phyloP scores from a whole-genome alignment of 2,329 filamentous ascomycete genomes.

The Zymoseptoria passerinii region DNA sequence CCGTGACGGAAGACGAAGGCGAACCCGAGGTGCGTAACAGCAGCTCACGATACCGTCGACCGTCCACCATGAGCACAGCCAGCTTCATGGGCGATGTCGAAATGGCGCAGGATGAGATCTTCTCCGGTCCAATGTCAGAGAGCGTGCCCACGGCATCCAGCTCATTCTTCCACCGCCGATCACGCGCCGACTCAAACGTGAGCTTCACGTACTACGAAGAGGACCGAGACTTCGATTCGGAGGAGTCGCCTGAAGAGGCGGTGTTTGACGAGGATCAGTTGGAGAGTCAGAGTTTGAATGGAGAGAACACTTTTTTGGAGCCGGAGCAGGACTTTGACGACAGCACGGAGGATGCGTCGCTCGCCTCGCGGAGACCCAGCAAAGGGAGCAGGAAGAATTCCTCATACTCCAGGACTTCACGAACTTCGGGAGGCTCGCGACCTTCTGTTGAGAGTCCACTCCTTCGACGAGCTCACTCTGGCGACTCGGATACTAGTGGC shows the following conservation, averaged over 20 bases:
- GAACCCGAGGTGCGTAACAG: slow-evolving; percentile 18
- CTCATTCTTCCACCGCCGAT: slow-evolving; percentile 79
- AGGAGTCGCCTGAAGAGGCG: slow-evolving; percentile 45
- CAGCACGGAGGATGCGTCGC: slow-evolving; percentile 9
- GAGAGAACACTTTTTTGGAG: slow-evolving; percentile 26
- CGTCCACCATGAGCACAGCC: slow-evolving; percentile 59
- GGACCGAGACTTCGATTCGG: slow-evolving; percentile 50
- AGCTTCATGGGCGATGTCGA: slow-evolving; percentile 85
- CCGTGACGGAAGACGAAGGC: slow-evolving; percentile 15
- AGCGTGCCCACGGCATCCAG: slow-evolving; percentile 90
- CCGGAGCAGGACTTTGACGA: slow-evolving; percentile 27
- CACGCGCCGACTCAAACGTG: slow-evolving; percentile 71
- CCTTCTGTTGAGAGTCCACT: slow-evolving; percentile 43
- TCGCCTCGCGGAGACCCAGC: slow-evolving; percentile 15
- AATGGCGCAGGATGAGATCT: slow-evolving; percentile 95
- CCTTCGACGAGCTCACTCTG: slow-evolving; percentile 64
- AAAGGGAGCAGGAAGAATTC: slow-evolving; percentile 34
- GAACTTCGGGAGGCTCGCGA: slow-evolving; percentile 38
- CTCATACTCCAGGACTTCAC: slow-evolving; percentile 37
- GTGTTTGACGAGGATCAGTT: slow-evolving; percentile 38
- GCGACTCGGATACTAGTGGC: slow-evolving; percentile 58
- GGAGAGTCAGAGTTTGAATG: slow-evolving; percentile 35
- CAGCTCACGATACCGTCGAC: slow-evolving; percentile 48
- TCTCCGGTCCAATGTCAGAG: slow-evolving; percentile 86
- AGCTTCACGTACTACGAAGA: slow-evolving; percentile 83